Evolutionary conservation across 1,139 yeast species (phyloP).

Genomic region (Suhomyces kunorum): DNA sequence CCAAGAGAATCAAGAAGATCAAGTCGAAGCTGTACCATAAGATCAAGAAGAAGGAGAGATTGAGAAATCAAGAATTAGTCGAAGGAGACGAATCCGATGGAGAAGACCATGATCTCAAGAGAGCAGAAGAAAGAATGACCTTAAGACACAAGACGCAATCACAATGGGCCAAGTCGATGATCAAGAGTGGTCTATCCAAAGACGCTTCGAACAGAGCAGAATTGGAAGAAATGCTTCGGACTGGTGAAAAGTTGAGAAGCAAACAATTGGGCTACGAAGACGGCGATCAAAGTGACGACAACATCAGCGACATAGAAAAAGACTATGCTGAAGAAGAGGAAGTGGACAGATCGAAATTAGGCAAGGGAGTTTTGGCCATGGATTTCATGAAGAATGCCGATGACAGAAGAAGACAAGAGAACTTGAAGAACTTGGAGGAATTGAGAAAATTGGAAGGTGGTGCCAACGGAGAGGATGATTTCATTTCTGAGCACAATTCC

Average conservation of each 20-base stretch:
- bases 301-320: slow-evolving; percentile 52
- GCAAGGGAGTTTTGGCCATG: slow-evolving; percentile 91
- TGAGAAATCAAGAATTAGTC: slow-evolving; percentile 68
- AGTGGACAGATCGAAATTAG: slow-evolving; percentile 48
- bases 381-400: slow-evolving; percentile 92
- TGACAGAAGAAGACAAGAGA: slow-evolving; percentile 57
- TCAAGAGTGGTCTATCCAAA: slow-evolving; percentile 85
- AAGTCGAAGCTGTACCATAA: slow-evolving; percentile 88
- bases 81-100: slow-evolving; percentile 58
- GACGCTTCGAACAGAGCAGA: slow-evolving; percentile 83
- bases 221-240: slow-evolving; percentile 89
- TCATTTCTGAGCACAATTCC: slow-evolving; percentile 23
- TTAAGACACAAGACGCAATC: slow-evolving; percentile 85
- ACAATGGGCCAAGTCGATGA: slow-evolving; percentile 90
- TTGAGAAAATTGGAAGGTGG: slow-evolving; percentile 50
- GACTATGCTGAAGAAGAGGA: slow-evolving; percentile 37
- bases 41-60: slow-evolving; percentile 80
- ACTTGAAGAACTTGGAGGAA: slow-evolving; percentile 52
- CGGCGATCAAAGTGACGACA: slow-evolving; percentile 53
- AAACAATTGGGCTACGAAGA: slow-evolving; percentile 72
- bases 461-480: slow-evolving; percentile 34
- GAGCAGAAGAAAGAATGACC: slow-evolving; percentile 92
- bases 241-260: slow-evolving; percentile 74
- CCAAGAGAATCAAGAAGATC: slow-evolving; percentile 89
- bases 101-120: slow-evolving; percentile 66